These are phyloP conservation scores for Penicillium sp. DNA, from an alignment of 2,329 filamentous ascomycete genomes.

Conservation along the genomic window DNA sequence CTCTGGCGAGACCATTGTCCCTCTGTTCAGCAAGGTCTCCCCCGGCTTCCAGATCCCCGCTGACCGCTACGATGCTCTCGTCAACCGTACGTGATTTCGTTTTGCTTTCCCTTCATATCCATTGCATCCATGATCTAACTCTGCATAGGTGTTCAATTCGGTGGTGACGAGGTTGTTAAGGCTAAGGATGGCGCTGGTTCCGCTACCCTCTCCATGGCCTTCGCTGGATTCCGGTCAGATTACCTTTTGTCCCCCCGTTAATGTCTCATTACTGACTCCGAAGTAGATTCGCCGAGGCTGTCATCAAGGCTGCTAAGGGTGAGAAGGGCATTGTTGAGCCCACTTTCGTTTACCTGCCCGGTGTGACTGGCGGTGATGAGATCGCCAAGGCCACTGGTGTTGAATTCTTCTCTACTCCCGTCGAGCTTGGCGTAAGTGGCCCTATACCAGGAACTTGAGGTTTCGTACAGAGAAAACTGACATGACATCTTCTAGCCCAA, in stretches of 20 bases:
- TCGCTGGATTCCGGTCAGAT: conserved; percentile 87
- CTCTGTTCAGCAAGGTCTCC: conserved; percentile 89
- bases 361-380: conserved; percentile 83
- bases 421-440: conserved; percentile 86
- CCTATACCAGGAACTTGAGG: not conserved
- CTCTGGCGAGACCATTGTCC: conserved; percentile 97
- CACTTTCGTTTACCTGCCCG: conserved; percentile 92
- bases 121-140: conserved; percentile 5
- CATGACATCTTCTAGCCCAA: conserved; percentile 62
- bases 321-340: conserved; percentile 93
- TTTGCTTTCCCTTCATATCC: not conserved
- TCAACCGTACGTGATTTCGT: conserved; percentile 69
- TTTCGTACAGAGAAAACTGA: not conserved
- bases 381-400: conserved; percentile 80
- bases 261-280: conserved; percentile 19
- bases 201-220: conserved; percentile 92
- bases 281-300: conserved; percentile 84
- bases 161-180: conserved; percentile 95
- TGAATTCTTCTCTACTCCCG: conserved; percentile 95
- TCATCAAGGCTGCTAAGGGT: conserved; percentile 85
- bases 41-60: conserved; percentile 78
- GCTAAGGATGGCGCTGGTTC: conserved; percentile 91
- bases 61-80: conserved; percentile 87
- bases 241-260: conserved; percentile 15
- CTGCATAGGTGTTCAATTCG: conserved; percentile 96